These are phyloP conservation scores for Albatrellus sp. DNA, from an alignment of 1,284 basidiomycete species.

Conservation along the genomic window DNA sequence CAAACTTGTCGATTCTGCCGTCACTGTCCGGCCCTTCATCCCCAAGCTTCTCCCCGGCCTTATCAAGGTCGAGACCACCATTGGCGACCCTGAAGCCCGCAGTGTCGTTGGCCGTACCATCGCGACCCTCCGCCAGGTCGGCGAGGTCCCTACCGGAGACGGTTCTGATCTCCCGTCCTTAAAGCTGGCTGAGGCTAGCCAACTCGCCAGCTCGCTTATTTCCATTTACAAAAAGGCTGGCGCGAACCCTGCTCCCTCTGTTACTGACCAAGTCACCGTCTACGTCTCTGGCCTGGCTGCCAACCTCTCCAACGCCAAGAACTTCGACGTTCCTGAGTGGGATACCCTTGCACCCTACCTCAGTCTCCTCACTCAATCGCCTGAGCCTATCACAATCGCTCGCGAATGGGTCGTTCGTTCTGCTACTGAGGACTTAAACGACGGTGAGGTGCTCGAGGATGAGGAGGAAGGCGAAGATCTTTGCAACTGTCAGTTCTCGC, in stretches of 20 bases:
- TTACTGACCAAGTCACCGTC: conserved; percentile 47
- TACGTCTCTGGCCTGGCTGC: conserved; percentile 76
- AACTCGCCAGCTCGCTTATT: conserved; percentile 55
- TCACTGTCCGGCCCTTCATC: conserved; percentile 93
- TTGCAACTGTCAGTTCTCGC: conserved; percentile 96
- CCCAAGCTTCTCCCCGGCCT: conserved; percentile 91
- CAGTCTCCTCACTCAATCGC: conserved; percentile 49
- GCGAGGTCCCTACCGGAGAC: conserved; percentile 76
- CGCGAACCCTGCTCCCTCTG: conserved; percentile 36
- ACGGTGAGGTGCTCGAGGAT: conserved; percentile 65
- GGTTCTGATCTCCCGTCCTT: conserved; percentile 82
- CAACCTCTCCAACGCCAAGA: conserved; percentile 81
- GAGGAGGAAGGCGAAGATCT: conserved; percentile 97
- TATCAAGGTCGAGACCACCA: conserved; percentile 85
- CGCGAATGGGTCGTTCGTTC: conserved; percentile 86
- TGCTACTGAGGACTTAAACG: conserved; percentile 67
- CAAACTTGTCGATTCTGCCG: conserved; percentile 91
- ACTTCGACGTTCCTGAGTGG: conserved; percentile 87
- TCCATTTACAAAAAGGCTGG: conserved; percentile 79
- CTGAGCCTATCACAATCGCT: conserved; percentile 59
- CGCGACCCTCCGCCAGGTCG: conserved; percentile 86
- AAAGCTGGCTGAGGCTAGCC: conserved; percentile 60
- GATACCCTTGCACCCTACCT: conserved; percentile 74
- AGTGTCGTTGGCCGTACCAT: conserved; percentile 82
- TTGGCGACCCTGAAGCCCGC: conserved; percentile 94